Evolutionary conservation across 345 rosid species (phyloP).

Genomic region (Melaleuca alternifolia): DNA sequence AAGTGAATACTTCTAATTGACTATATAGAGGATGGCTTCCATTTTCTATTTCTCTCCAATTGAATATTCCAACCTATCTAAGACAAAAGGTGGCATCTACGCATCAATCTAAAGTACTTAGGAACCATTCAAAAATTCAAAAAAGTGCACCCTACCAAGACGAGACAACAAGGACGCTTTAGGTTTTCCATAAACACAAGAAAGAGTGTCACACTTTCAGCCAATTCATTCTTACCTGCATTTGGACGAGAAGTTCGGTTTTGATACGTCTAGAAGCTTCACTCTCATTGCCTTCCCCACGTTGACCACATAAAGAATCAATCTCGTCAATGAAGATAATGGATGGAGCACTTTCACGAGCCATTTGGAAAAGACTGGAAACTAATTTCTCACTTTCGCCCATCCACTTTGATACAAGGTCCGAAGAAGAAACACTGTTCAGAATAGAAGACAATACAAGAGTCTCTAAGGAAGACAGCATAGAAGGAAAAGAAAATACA

Average conservation of each 20-base stretch:
- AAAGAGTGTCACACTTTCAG: not conserved
- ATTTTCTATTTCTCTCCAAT: not conserved
- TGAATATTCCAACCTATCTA: not conserved
- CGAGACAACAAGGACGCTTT: not conserved
- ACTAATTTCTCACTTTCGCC: constrained; percentile 97
- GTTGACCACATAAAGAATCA: constrained; percentile 85
- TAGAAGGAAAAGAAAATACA: not conserved
- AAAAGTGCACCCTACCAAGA: not conserved
- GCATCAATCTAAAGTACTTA: not conserved
- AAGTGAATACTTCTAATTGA: not conserved
- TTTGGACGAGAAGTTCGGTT: constrained; percentile 96
- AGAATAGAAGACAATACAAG: constrained; percentile 2
- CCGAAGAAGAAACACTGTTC: constrained; percentile 81
- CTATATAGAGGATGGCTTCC: not conserved
- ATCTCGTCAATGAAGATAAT: constrained; percentile 91
- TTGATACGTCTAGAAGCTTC: constrained; percentile 97
- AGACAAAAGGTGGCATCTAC: not conserved
- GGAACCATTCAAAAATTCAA: not conserved
- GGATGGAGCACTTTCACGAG: constrained; percentile 92
- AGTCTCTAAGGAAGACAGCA: not conserved
- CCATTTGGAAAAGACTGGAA: constrained; percentile 87
- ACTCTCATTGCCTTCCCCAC: constrained; percentile 95
- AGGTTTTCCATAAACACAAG: not conserved
- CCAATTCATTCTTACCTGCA: constrained; percentile 54
- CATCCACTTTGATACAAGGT: constrained; percentile 98